phyloP scores from a whole-genome alignment of 768 basidiomycete genomes.

The Pisolithus orientalis region DNA sequence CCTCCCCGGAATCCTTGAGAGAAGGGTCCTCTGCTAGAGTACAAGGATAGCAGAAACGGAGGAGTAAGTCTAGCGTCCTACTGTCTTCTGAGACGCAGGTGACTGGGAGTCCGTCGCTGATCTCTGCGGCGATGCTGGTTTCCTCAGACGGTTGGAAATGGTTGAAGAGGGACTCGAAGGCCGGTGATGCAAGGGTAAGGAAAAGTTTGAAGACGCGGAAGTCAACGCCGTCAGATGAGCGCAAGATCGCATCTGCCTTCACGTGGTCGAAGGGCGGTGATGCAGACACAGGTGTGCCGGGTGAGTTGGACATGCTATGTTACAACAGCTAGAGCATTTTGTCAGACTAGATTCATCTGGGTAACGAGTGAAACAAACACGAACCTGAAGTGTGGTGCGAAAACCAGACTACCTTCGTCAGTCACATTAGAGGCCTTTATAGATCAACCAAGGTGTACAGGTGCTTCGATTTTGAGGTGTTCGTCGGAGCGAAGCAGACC shows the following conservation, averaged over 20 bases:
- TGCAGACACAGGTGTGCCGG: constrained; percentile 2
- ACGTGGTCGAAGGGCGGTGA: constrained; percentile 17
- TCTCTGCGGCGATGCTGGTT: constrained; percentile 2
- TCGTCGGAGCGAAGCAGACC: too few species aligned
- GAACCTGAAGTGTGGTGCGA: too few species aligned
- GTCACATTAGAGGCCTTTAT: too few species aligned
- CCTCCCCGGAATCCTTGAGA: constrained; percentile 6
- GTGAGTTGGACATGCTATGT: not conserved
- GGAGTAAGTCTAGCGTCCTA: constrained; percentile 17
- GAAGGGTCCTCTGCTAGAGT: constrained; percentile 13
- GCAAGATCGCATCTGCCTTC: constrained; percentile 19
- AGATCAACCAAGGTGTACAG: too few species aligned
- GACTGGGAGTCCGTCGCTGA: constrained; percentile 14
- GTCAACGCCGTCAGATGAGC: constrained; percentile 23
- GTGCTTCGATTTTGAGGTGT: too few species aligned
- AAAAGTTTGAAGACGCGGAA: constrained; percentile 28
- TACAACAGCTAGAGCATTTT: not conserved
- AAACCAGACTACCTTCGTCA: too few species aligned
- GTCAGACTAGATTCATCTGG: not conserved
- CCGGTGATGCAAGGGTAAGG: constrained; percentile 28
- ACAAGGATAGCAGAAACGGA: constrained; percentile 22
- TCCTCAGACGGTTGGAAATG: constrained; percentile 17
- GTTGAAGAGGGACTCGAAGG: constrained; percentile 28
- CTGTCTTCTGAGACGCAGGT: constrained; percentile 12
- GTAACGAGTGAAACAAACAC: too few species aligned